Evolutionary conservation across 2,329 filamentous ascomycete genomes (phyloP), one percentile per base, ranked within the genome.

Genomic region (Colletotrichum musae): DNA sequence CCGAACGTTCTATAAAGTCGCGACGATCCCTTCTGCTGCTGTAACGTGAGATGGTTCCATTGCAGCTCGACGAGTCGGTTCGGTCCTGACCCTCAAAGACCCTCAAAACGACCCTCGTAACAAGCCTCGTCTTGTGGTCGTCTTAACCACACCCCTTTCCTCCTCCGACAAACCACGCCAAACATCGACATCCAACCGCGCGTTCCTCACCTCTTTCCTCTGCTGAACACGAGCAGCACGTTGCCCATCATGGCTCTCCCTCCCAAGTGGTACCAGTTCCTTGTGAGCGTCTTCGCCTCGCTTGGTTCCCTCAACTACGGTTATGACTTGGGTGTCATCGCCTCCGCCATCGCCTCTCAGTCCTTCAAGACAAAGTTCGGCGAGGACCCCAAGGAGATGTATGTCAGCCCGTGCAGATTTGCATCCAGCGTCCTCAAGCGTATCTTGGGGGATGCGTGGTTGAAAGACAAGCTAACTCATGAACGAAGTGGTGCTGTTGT

Each of bases 401-500:
- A 70, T 72, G 76, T 73, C 7, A 28, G n/a, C 64, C 63, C 54
- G 67, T 45, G 3, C 48, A 59, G 26, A 53, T 57, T 24, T 54
- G 32, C 32, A 10, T 4, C 32, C 32, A 36, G 32, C 7, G 32
- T 7, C 32, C 32, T 3, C 32, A 36, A 36, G 32, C 7, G 7
- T 36, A 7, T 3, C 32, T 36, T 36, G 32, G 32, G 2, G 32
- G 32, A 10, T 36, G 7, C 32, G 32, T 36, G 10, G 7, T 39
- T n/a, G 28, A 47, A 18, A 32, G 15, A 47, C 10, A 39, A 16
- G 18, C 56, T 58, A 26, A 21, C 26, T 7, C 9, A 58, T 18
- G 53, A 45, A 5, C 56, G 3, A 36, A 91, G 86, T 45, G 92
- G 92, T 61, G 88, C 92, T 4, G 91, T 94, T 0, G 93, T 95